A percentile compares a stretch with the other conserved stretches of the same genome.
Evolutionary conservation across 1,284 basidiomycete genomes (phyloP).

Genomic region (Somion occarium): DNA sequence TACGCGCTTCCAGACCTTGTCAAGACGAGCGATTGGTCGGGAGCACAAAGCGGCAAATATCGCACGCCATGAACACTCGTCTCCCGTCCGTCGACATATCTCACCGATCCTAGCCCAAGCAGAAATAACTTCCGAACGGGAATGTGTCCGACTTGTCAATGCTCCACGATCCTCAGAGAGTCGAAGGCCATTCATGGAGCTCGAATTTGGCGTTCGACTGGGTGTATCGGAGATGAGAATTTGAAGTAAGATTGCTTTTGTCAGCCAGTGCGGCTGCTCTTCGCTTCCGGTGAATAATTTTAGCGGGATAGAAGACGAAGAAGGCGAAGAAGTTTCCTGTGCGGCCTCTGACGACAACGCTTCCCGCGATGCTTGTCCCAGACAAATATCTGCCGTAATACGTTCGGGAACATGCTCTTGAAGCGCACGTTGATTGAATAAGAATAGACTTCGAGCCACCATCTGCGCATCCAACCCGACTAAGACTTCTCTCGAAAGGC

Average conservation of each 20-base stretch:
- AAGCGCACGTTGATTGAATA: constrained; percentile 50
- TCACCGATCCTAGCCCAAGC: constrained; percentile 72
- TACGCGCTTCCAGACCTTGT: constrained; percentile 73
- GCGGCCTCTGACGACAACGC: constrained; percentile 1
- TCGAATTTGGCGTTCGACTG: constrained; percentile 16
- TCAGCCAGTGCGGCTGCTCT: constrained; percentile 73
- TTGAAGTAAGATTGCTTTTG: constrained; percentile 63
- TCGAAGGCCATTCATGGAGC: constrained; percentile 6
- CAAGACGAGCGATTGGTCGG: constrained; percentile 66
- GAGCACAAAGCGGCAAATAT: constrained; percentile 64
- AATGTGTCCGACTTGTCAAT: constrained; percentile 53
- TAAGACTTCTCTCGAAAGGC: constrained; percentile 65
- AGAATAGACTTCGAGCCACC: constrained; percentile 53
- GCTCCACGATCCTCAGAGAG: constrained; percentile 32
- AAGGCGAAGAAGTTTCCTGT: constrained; percentile 4
- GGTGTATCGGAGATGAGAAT: constrained; percentile 54
- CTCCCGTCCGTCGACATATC: constrained; percentile 58
- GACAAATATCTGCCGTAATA: constrained; percentile 43
- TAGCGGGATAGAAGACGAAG: constrained; percentile 12
- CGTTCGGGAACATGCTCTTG: constrained; percentile 41
- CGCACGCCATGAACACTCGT: constrained; percentile 74
- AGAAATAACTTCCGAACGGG: constrained; percentile 65
- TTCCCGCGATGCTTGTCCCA: constrained; percentile 25
- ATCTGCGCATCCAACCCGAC: constrained; percentile 51
- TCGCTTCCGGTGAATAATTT: constrained; percentile 60